Percentiles rank a stretch among this genome's conserved stretches.
Evolutionary conservation across 768 basidiomycete genomes (phyloP).

Genomic region (Hygrophorus pudorinus): DNA sequence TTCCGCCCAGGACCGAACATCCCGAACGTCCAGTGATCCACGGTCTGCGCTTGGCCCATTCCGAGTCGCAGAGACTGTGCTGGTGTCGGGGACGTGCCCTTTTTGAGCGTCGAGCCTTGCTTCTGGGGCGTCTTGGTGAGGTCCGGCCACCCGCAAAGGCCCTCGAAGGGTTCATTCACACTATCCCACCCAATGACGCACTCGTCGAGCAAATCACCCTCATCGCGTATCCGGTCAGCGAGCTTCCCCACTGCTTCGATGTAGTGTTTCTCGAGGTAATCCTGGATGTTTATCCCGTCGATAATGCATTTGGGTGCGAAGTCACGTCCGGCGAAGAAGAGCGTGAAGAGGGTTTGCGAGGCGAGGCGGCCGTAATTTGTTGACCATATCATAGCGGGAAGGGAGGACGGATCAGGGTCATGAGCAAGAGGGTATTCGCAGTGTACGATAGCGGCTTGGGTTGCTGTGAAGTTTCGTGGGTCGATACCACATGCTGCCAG

Average conservation of each 20-base stretch:
- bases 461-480: constrained; percentile 75
- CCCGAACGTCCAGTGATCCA: constrained; percentile 79
- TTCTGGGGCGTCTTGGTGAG: constrained; percentile 51
- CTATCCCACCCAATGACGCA: constrained; percentile 97
- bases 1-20: constrained; percentile 64
- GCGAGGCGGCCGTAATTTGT: constrained; percentile 91
- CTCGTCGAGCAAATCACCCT: constrained; percentile 68
- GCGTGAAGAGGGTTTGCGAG: constrained; percentile 82
- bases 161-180: constrained; percentile 91
- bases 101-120: constrained; percentile 70
- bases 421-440: constrained; percentile 71
- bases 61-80: constrained; percentile 78
- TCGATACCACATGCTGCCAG: constrained; percentile 84
- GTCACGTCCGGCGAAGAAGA: constrained; percentile 86
- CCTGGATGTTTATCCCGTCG: constrained; percentile 87
- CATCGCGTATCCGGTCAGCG: constrained; percentile 67
- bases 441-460: constrained; percentile 80
- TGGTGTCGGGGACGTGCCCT: constrained; percentile 81
- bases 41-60: constrained; percentile 75
- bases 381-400: constrained; percentile 95
- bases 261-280: constrained; percentile 73
- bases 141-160: constrained; percentile 59
- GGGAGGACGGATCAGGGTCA: constrained; percentile 53
- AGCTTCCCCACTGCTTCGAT: constrained; percentile 67
- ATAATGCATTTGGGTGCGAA: constrained; percentile 89